phyloP scores from a whole-genome alignment of 768 basidiomycete genomes.

The Lactifluus hygrophoroides region DNA sequence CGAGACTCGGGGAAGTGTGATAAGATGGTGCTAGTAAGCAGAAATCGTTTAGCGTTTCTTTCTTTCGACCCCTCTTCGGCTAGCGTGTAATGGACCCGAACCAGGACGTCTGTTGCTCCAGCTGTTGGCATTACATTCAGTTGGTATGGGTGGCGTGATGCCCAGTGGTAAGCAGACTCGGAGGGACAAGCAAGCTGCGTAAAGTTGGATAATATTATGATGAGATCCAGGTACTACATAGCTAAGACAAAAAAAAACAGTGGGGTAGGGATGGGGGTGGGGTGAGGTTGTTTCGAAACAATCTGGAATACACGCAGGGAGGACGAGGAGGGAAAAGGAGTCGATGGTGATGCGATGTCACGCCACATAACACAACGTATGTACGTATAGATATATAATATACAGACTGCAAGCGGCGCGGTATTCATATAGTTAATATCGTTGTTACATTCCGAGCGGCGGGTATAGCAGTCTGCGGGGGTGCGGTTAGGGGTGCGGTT shows the following conservation, averaged over 20 bases:
- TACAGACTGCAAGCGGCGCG: not conserved
- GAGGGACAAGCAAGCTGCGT: not conserved
- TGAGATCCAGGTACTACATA: constrained; percentile 6
- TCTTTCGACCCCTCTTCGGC: no score
- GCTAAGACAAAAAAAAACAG: not conserved
- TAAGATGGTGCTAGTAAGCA: no score
- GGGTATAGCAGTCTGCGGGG: constrained; percentile 3
- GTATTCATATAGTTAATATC: not conserved
- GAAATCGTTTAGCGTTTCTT: not conserved
- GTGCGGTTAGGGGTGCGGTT: no score
- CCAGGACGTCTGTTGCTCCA: no score
- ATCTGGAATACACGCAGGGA: constrained; percentile 1
- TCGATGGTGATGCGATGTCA: constrained; percentile 1
- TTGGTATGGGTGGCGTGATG: not conserved
- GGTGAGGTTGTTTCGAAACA: no score
- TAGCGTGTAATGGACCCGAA: no score
- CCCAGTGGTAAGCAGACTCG: no score
- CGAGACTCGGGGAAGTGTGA: not conserved
- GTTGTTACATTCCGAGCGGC: constrained; percentile 9
- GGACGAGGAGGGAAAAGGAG: no score
- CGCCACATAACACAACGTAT: not conserved
- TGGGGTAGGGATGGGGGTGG: no score
- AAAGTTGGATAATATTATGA: not conserved
- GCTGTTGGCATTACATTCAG: no score
- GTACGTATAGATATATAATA: constrained; percentile 8